Conservation (phyloP, 1,139 yeast genomes). For the Candida freyschussii region DNA sequence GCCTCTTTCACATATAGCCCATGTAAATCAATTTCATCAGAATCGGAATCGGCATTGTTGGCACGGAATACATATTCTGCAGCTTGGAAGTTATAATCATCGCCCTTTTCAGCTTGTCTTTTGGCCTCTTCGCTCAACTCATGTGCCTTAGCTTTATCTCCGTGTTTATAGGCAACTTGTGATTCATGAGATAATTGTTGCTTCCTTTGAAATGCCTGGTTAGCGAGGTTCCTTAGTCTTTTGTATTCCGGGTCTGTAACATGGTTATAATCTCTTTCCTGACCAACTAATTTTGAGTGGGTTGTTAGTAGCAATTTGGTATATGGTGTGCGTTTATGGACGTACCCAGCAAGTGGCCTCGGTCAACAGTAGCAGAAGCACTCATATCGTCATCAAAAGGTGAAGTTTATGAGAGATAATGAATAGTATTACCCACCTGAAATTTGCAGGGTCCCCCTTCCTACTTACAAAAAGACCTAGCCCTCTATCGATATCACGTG, state of each 20-base stretch:
- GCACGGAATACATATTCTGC: conserved; percentile 88
- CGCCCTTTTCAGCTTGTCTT: conserved; percentile 54
- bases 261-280: conserved; percentile 61
- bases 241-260: conserved; percentile 65
- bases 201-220: conserved; percentile 55
- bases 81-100: conserved; percentile 67
- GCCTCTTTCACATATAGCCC: conserved; percentile 92
- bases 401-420: too few species aligned
- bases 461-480: too few species aligned
- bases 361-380: conserved; percentile 19
- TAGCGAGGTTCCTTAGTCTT: conserved; percentile 63
- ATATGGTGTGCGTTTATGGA: neutral
- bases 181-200: conserved; percentile 59
- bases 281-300: conserved; percentile 13
- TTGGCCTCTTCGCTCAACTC: conserved; percentile 69
- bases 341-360: conserved; percentile 22
- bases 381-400: too few species aligned
- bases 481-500: too few species aligned
- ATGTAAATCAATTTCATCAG: conserved; percentile 88
- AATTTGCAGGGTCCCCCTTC: too few species aligned
- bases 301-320: neutral
- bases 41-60: conserved; percentile 79
- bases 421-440: too few species aligned
- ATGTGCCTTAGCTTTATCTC: conserved; percentile 71
- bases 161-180: conserved; percentile 68